Evolutionary conservation across 108 stramenopile genomes (phyloP), one percentile per base, ranked within the genome.

Genomic region (Fistulifera pelliculosa): DNA sequence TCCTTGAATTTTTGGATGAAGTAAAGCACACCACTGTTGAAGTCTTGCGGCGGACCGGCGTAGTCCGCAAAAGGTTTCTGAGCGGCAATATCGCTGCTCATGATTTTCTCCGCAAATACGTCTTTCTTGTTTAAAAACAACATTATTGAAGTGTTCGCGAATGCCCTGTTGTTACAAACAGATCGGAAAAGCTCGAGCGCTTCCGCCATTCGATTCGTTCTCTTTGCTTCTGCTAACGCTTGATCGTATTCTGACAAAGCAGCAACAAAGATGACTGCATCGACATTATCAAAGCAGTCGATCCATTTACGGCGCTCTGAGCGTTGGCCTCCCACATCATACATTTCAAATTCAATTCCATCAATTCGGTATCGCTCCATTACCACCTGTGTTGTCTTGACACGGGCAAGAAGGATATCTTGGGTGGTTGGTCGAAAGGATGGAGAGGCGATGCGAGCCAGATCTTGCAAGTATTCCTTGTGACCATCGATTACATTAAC

Each of bases 251-350:
- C 96, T 43, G 79, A 81, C 26, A 99, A 73, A 18, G 96, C 95
- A 4, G 94, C 96, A 24, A 99, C 96, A 69, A 97, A 99, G 58
- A 99, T 96, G 51, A 99, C 95, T n/a, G 96, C 96, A 42, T 94
- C 96, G 38, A 99, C 96, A 24, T 87, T 76, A 63, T 97, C 95
- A 60, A 97, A 94, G 62, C 88, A 89, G 54, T 90, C 85, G 50
- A 95, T 90, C 94, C 94, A 94, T 71, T 94, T 91, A 62, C 87
- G 79, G 26, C 89, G 55, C 59, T 94, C 89, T 0, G 87, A 92
- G 54, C 89, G 64, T 70, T 92, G 87, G 14, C 94, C 90, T 49
- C 93, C 93, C 22, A 94, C 88, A 66, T 94, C 93, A 54, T 96
- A 97, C 81, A 98, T 90, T 68, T 95, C 96, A 64, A 96, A 97